Percentiles rank a stretch among this genome's conserved stretches.
Conservation (phyloP, 106 monocot species). For the Apostasia ramifera region DNA sequence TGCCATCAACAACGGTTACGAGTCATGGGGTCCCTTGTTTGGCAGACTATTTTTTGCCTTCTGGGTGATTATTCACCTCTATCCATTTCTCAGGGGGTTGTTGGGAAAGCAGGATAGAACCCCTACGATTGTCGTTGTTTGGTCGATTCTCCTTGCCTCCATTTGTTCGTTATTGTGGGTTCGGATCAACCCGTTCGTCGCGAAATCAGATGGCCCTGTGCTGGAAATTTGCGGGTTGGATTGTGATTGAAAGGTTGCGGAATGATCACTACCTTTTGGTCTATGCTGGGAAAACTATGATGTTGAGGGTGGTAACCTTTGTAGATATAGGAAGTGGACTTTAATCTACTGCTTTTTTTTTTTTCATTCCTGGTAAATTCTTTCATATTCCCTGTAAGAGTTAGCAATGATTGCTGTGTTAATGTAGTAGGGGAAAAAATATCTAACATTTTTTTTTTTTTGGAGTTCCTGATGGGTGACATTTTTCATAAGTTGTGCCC, state of each 20-base stretch:
- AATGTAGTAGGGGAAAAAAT: no score
- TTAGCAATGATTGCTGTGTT: no score
- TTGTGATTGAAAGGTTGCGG: slow-evolving; percentile 16
- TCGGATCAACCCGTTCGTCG: slow-evolving; percentile 32
- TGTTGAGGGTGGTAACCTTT: no score
- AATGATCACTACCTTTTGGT: not conserved
- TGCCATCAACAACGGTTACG: slow-evolving; percentile 50
- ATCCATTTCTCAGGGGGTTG: slow-evolving; percentile 10
- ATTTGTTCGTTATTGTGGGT: slow-evolving; percentile 44
- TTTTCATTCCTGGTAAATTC: no score
- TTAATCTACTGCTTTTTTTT: no score
- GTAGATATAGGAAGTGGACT: no score
- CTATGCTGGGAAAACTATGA: no score
- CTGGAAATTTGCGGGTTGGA: slow-evolving; percentile 49
- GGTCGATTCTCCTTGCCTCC: slow-evolving; percentile 37
- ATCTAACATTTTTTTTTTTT: no score
- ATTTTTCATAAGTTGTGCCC: no score
- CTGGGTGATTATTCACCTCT: slow-evolving; percentile 42
- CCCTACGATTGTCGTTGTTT: slow-evolving; percentile 47
- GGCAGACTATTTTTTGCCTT: slow-evolving; percentile 54
- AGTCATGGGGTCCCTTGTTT: slow-evolving; percentile 54
- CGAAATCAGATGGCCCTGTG: slow-evolving; percentile 29
- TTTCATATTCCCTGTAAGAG: no score
- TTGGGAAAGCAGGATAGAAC: slow-evolving; percentile 38
- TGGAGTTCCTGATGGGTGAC: no score